phyloP scores from a whole-genome alignment of 352 stramenopile genomes.

The Aphanomyces stellatus region DNA sequence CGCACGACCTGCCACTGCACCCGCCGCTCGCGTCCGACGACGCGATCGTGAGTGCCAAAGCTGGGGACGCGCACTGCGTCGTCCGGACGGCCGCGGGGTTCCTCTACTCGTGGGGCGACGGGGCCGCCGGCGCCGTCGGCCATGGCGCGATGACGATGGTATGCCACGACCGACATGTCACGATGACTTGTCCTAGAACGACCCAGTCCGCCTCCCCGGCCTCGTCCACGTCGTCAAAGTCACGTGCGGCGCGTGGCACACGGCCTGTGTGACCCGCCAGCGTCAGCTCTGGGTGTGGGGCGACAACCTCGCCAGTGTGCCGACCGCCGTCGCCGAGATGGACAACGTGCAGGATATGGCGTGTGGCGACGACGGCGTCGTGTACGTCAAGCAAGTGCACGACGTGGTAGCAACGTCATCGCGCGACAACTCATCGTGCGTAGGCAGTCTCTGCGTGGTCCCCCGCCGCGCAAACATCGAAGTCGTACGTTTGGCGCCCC shows the following conservation, averaged over 20 bases:
- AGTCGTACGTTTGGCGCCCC: neutral
- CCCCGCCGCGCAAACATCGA: neutral
- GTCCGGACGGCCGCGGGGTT: neutral
- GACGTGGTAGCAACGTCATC: neutral
- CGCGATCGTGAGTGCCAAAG: neutral
- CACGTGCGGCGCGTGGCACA: neutral
- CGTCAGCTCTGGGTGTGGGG: neutral
- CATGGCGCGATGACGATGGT: neutral
- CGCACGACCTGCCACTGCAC: neutral
- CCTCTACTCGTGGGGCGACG: slow-evolving; percentile 3
- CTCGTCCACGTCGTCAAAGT: neutral
- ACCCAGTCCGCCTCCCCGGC: neutral
- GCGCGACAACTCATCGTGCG: neutral
- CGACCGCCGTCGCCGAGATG: neutral
- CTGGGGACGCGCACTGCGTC: slow-evolving; percentile 3
- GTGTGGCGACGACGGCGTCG: neutral
- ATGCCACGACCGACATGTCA: neutral
- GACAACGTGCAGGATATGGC: neutral
- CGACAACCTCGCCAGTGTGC: neutral
- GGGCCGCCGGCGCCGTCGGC: neutral
- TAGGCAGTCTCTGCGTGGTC: too few species aligned
- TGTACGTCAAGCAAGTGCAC: neutral
- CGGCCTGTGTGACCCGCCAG: neutral
- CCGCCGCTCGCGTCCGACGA: neutral
- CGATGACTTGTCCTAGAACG: neutral